Evolutionary conservation across 2,329 filamentous ascomycete genomes (phyloP).

Genomic region (Clonostachys byssicola): DNA sequence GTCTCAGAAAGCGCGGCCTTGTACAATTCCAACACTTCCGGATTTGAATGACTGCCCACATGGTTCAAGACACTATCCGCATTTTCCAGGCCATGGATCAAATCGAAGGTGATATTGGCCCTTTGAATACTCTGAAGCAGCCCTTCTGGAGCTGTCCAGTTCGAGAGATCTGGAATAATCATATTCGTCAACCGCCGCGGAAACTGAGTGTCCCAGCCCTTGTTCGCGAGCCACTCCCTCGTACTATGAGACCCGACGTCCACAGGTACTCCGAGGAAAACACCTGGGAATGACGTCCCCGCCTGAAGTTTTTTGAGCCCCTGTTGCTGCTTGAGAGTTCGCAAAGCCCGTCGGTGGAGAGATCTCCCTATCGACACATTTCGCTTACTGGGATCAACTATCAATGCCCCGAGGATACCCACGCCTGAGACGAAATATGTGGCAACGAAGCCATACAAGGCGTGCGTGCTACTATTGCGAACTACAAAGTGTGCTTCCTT

Average conservation of each 20-base stretch:
- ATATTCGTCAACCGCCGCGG: conserved; percentile 60
- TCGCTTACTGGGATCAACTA: conserved; percentile 82
- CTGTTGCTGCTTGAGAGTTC: conserved; percentile 64
- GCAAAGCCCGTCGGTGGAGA: conserved; percentile 79
- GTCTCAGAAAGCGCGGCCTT: conserved; percentile 68
- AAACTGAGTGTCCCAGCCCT: conserved; percentile 77
- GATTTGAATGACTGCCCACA: conserved; percentile 68
- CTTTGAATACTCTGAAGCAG: conserved; percentile 69
- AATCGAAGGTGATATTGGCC: conserved; percentile 73
- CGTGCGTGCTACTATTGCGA: conserved; percentile 86
- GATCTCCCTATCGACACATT: conserved; percentile 89
- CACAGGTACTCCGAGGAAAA: conserved; percentile 78
- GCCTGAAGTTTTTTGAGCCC: conserved; percentile 78
- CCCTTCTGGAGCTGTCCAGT: conserved; percentile 74
- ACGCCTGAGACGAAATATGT: conserved; percentile 74
- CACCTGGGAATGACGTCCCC: conserved; percentile 75
- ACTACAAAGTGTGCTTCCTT: conserved; percentile 88
- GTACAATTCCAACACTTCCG: conserved; percentile 78
- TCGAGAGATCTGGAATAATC: conserved; percentile 65
- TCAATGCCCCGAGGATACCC: conserved; percentile 78
- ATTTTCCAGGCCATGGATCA: conserved; percentile 77
- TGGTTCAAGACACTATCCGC: conserved; percentile 70
- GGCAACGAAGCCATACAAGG: conserved; percentile 86
- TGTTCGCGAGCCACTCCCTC: conserved; percentile 81
- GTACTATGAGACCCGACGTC: conserved; percentile 39